phyloP scores from a whole-genome alignment of 495 filamentous ascomycete species.

The Aspergillus bridgeri region DNA sequence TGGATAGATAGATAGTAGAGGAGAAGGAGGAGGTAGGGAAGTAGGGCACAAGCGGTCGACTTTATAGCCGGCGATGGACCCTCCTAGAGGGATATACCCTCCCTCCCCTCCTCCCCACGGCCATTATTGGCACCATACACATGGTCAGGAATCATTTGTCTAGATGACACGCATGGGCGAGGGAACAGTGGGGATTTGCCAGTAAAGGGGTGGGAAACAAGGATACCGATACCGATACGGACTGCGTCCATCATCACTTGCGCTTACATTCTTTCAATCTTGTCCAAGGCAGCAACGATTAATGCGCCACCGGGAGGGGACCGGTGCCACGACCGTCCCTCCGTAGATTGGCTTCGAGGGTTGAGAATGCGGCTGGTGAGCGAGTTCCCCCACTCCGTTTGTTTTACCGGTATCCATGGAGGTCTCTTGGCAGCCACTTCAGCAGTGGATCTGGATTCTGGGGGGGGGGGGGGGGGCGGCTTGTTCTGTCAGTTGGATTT shows the following conservation, averaged over 20 bases:
- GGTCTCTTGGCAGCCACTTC: constrained; percentile 12
- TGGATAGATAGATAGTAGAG: neutral
- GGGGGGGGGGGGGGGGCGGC: too few relatives aligned
- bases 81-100: neutral
- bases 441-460: constrained; percentile 11
- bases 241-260: neutral
- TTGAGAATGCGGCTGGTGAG: neutral
- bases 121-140: constrained; percentile 1
- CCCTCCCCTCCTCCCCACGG: neutral
- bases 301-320: neutral
- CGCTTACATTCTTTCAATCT: too few relatives aligned
- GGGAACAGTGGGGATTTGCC: neutral
- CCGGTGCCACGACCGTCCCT: neutral
- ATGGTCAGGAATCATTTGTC: constrained; percentile 8
- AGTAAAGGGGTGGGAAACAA: neutral
- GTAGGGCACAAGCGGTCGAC: neutral
- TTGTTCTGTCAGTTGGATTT: neutral
- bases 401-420: constrained; percentile 5
- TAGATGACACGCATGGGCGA: neutral
- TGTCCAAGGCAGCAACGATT: neutral
- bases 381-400: constrained; percentile 10
- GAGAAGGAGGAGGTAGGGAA: neutral
- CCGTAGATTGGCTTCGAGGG: constrained; percentile 2
- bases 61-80: constrained; percentile 4
- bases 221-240: neutral